Evolutionary conservation across 2,329 filamentous ascomycete species (phyloP).

Genomic region (Cytospora piceae): DNA sequence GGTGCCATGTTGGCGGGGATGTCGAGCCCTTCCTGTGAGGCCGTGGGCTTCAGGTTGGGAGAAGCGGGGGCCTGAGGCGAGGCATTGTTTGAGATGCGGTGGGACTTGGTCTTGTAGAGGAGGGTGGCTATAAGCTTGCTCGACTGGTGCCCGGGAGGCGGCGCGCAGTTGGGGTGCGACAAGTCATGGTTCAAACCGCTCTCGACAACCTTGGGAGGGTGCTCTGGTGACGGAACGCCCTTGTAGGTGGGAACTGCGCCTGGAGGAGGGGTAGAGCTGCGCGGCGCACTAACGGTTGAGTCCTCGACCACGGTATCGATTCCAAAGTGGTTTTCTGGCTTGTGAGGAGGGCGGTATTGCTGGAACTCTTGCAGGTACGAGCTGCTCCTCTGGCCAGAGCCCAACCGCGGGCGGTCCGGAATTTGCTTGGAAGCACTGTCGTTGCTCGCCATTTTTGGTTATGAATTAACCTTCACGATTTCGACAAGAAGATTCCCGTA

Average conservation of each 20-base stretch:
- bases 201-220: conserved; percentile 64
- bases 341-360: conserved; percentile 61
- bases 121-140: conserved; percentile 64
- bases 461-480: neutral
- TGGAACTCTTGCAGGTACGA: conserved; percentile 67
- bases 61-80: conserved; percentile 41
- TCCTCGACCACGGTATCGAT: conserved; percentile 69
- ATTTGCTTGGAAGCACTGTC: conserved; percentile 38
- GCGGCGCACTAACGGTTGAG: conserved; percentile 44
- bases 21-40: conserved; percentile 40
- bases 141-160: conserved; percentile 50
- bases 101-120: conserved; percentile 58
- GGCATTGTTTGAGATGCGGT: conserved; percentile 39
- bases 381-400: conserved; percentile 59
- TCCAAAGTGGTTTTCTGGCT: conserved; percentile 60
- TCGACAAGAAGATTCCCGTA: too few relatives aligned
- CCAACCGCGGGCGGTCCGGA: conserved; percentile 52
- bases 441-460: conserved; percentile 19
- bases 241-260: conserved; percentile 55
- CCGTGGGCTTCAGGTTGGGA: conserved; percentile 35
- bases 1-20: conserved; percentile 62
- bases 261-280: conserved; percentile 4
- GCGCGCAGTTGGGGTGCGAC: conserved; percentile 66
- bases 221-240: conserved; percentile 62
- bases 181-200: conserved; percentile 65